phyloP scores from a whole-genome alignment of 78 protist genomes.

The Polysphondylium violaceum region DNA sequence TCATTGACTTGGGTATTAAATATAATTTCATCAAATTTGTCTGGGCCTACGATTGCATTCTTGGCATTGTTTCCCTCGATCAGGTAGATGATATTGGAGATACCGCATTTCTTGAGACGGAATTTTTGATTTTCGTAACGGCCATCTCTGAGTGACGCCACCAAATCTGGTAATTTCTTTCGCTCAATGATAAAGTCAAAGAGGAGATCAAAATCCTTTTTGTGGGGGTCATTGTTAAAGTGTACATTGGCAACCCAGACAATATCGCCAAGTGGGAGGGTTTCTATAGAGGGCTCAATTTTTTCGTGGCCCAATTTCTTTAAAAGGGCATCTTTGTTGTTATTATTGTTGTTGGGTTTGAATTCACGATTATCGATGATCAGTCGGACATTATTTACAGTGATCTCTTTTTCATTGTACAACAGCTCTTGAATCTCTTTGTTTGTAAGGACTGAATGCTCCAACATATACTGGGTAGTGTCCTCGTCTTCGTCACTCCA shows the following conservation, averaged over 20 bases:
- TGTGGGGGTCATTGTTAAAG: not conserved
- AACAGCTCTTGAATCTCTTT: not conserved
- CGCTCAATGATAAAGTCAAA: constrained; percentile 20
- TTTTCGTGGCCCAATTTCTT: not conserved
- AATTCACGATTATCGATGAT: constrained; percentile 66
- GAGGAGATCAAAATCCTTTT: constrained; percentile 31
- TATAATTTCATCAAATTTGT: not conserved
- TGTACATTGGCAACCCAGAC: not conserved
- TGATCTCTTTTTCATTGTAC: not conserved
- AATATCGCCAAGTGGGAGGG: constrained; percentile 32
- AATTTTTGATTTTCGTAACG: constrained; percentile 62
- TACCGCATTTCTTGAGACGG: constrained; percentile 8
- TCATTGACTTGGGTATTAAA: not conserved
- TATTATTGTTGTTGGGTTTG: not conserved
- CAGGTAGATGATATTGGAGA: constrained; percentile 29
- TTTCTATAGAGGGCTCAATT: not conserved
- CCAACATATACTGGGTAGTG: not conserved
- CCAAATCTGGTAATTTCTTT: constrained; percentile 18
- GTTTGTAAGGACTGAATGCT: not conserved
- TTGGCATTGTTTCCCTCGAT: constrained; percentile 2
- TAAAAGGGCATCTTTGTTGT: not conserved
- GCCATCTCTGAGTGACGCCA: constrained; percentile 27
- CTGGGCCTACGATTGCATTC: not conserved
- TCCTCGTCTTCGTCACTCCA: constrained; percentile 72
- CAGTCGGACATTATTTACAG: not conserved